Base-by-base conservation (phyloP, 306 rosid genomes). In the Rubus idaeus region DNA sequence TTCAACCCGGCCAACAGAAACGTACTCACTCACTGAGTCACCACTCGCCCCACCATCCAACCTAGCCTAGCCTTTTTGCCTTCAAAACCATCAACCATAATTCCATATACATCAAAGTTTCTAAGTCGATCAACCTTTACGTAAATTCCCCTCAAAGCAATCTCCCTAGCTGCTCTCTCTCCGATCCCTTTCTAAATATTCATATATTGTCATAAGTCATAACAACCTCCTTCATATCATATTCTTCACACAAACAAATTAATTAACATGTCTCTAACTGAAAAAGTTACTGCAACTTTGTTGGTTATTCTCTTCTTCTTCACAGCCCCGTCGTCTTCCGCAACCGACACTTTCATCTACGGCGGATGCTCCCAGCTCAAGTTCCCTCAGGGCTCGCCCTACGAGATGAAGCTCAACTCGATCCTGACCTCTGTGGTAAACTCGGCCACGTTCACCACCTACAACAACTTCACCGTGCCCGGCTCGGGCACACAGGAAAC, bases 321-420 rank as follows among this genome's bases (percentile, higher is more conserved):
- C 58, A 8, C 80, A n/a, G 70, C 81, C 13, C 83, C 84, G 0
- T 82, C 94, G 3, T 35, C 71, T 9, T 71, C 93, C 65, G 68
- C 84, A 23, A 60, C 46, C 6, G 79, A 85, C 1, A 39, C 91
- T 21, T 96, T 87, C 84, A 73, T 96, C 81, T 96, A 84, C 78
- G 91, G 90, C 0, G 99, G 97, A 20, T 96, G 99, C 57, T 87
- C 99, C 10, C 89, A 81, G 76, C 45, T 58, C 0, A 96, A 93
- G 82, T 91, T 70, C 86, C 35, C 63, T 3, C 89, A 93, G 0
- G 97, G 86, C 0, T 83, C 97, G 0, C 16, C 88, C 10, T 91
- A 89, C 58, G 98, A 92, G 74, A 75, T 70, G 8, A 75, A 56
- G 62, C 79, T 91, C 10, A 89, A 93, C 86, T 91, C 98, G 5